phyloP scores from a whole-genome alignment of 2,329 filamentous ascomycete species.

The Cladosporium cucumerinum region DNA sequence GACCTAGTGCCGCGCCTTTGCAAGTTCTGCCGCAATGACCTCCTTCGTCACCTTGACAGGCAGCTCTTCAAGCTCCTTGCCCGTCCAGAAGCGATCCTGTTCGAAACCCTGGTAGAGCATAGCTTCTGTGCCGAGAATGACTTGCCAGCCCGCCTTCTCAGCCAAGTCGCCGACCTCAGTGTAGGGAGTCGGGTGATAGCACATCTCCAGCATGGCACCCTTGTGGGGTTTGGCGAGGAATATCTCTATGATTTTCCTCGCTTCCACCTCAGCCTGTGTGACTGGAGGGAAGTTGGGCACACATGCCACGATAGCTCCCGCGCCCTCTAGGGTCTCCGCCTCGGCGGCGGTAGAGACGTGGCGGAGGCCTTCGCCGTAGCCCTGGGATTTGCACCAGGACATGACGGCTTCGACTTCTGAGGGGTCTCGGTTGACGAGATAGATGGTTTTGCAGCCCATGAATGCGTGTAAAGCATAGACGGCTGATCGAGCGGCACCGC shows the following conservation, averaged over 20 bases:
- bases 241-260: conserved; percentile 54
- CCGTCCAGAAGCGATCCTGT: conserved; percentile 61
- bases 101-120: conserved; percentile 59
- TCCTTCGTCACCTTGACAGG: conserved; percentile 59
- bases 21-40: conserved; percentile 41
- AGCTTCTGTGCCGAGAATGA: conserved; percentile 72
- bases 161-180: conserved; percentile 64
- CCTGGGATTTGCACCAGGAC: conserved; percentile 57
- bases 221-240: conserved; percentile 52
- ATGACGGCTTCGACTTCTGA: conserved; percentile 66
- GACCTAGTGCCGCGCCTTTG: conserved; percentile 17
- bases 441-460: conserved; percentile 66
- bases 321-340: conserved; percentile 55
- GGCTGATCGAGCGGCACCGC: conserved; percentile 73
- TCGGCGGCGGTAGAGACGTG: conserved; percentile 62
- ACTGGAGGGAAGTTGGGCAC: conserved; percentile 73
- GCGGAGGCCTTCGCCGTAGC: conserved; percentile 58
- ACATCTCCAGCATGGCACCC: conserved; percentile 76
- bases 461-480: conserved; percentile 71
- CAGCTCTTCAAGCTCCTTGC: conserved; percentile 55
- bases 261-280: conserved; percentile 59
- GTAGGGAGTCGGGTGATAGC: conserved; percentile 70
- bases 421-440: conserved; percentile 72
- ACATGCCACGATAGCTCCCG: conserved; percentile 68
- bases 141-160: conserved; percentile 63